Base-by-base conservation (phyloP, 345 rosid genomes). In the Linum trigynum region DNA sequence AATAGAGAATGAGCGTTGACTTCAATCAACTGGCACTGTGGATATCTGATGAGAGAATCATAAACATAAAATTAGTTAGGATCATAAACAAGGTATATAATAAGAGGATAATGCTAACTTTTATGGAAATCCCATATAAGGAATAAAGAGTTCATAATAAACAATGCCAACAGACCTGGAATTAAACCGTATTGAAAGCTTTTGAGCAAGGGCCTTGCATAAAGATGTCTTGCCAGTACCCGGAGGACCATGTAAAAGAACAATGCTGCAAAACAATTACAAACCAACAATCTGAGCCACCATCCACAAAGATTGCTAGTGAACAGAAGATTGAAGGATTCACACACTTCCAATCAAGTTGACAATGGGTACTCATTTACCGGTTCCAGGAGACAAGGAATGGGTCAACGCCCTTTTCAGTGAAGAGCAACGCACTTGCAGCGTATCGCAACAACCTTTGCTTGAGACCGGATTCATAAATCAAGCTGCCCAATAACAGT, bases 1-100 rank as follows among this genome's bases (percentile, higher is more conserved):
- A 94, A 94, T 70, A 94, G 81, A 67, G 99, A 90, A 76, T 94
- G 99, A 51, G 99, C 99, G 80, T 94, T 94, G 74, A 94, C 99
- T 85, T 94, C 97, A 71, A 94, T 70, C 85, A 94, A 65, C 77
- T 94, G 97, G 81, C 91, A 79, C 67, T 90, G 95, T 7, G 88
- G 86, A 61, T 90, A 90, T 77, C 99, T 94, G 89, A 79, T 55
- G 63, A 64, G 15, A 53, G 62, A 71, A 74, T 32, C 35, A 58
- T 32, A 78, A 65, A 64, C 72, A 55, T 5, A 67, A 59, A 8
- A 53, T 0, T 60, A 59, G 7, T 41, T 17, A 48, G 11, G 42
- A 57, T 67, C 42, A 68, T 35, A 23, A 55, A 41, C 35, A 23
- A 39, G 35, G 12, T 7, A 60, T 39, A 51, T 35, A 59, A 5